phyloP scores from a whole-genome alignment of 106 monocot species.

The Acorus gramineus region DNA sequence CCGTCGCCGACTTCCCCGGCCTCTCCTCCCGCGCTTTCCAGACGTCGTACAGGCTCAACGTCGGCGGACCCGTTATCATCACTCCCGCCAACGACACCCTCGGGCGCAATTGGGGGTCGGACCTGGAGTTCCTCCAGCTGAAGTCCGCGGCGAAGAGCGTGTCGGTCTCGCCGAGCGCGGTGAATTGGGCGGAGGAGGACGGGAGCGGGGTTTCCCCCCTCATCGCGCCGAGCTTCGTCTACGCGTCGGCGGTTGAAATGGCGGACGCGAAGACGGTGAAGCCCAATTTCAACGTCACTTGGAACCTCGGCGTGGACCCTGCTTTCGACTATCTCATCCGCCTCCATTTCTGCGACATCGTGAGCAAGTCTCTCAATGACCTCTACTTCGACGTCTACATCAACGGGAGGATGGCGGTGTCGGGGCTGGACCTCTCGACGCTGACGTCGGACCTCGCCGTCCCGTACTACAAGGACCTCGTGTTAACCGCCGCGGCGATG shows the following conservation, averaged over 20 bases:
- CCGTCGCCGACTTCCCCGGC: conserved; percentile 23
- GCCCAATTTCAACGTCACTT: conserved; percentile 43
- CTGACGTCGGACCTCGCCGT: conserved; percentile 22
- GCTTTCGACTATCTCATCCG: conserved; percentile 32
- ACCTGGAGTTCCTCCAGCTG: conserved; percentile 16
- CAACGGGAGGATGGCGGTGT: conserved; percentile 20
- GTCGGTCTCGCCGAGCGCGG: no score
- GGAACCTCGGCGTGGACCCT: conserved; percentile 37
- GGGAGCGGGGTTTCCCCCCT: conserved; percentile 9
- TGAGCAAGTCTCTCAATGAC: conserved; percentile 22
- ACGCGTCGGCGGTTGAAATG: conserved; percentile 34
- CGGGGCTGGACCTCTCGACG: conserved; percentile 37
- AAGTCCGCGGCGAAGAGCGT: conserved; percentile 23
- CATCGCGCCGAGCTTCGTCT: conserved; percentile 32
- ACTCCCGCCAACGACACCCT: conserved; percentile 64
- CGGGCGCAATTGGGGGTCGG: conserved; percentile 37
- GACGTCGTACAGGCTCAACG: conserved; percentile 57
- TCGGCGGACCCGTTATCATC: conserved; percentile 62
- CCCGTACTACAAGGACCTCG: conserved; percentile 41
- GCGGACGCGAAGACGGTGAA: conserved; percentile 16
- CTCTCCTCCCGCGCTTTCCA: conserved; percentile 41
- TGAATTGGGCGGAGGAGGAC: no score
- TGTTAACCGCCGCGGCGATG: conserved; percentile 15
- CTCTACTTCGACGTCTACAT: conserved; percentile 19
- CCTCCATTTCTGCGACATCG: conserved; percentile 38